phyloP scores from a whole-genome alignment of 768 basidiomycete species.

The Podaxis sp. region DNA sequence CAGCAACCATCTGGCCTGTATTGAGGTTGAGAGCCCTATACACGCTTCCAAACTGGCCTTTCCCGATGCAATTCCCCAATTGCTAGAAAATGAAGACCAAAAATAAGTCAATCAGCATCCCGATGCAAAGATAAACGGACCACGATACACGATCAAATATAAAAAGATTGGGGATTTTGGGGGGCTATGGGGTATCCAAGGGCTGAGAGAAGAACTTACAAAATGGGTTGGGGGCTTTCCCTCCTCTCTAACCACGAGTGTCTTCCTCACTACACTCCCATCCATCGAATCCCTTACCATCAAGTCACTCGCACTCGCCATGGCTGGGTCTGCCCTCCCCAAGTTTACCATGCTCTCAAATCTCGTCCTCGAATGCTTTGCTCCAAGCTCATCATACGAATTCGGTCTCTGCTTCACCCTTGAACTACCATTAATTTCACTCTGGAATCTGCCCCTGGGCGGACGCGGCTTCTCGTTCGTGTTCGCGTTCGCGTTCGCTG shows the following conservation, averaged over 20 bases:
- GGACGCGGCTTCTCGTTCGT: conserved; percentile 29
- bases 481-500: conserved; percentile 26
- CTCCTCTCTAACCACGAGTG: conserved; percentile 74
- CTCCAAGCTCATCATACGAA: conserved; percentile 66
- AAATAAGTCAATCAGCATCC: conserved; percentile 1
- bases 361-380: conserved; percentile 50
- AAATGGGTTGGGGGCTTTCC: conserved; percentile 78
- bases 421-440: conserved; percentile 61
- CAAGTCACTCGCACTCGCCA: conserved; percentile 64
- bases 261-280: conserved; percentile 59
- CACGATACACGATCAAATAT: conserved; percentile 11
- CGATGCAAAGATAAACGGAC: conserved; percentile 10
- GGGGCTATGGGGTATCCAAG: background rate
- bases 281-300: conserved; percentile 58
- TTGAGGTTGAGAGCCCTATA: conserved; percentile 92
- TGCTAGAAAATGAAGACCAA: conserved; percentile 48
- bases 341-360: conserved; percentile 73
- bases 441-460: conserved; percentile 67
- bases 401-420: conserved; percentile 55
- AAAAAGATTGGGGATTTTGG: conserved; percentile 8
- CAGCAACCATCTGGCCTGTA: conserved; percentile 98
- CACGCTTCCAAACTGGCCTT: conserved; percentile 95
- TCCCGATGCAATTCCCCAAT: conserved; percentile 96
- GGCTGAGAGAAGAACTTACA: conserved; percentile 44
- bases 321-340: conserved; percentile 39